Conservation (phyloP, 2,329 filamentous ascomycete genomes). For the Fonsecaea pugnacius region DNA sequence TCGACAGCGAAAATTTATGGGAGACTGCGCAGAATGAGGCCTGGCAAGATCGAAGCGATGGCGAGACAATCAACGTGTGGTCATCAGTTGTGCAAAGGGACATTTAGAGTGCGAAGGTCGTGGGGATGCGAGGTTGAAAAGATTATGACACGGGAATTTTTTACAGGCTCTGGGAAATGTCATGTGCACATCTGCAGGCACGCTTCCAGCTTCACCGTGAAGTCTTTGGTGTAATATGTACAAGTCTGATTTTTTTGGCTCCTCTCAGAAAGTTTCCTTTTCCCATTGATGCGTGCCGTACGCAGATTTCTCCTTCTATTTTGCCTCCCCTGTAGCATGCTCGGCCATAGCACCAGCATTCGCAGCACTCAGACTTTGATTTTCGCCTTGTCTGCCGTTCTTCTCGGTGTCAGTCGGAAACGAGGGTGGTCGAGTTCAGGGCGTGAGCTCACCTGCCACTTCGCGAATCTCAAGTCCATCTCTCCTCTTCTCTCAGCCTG, state of each 20-base stretch:
- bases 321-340: constrained; percentile 48
- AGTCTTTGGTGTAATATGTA: constrained; percentile 15
- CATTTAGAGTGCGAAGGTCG: not conserved
- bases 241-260: constrained; percentile 24
- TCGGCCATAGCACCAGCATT: constrained; percentile 56
- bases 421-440: not conserved
- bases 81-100: not conserved
- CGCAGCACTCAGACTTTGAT: constrained; percentile 69
- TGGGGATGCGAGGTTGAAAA: constrained; percentile 1
- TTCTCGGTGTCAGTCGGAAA: constrained; percentile 47
- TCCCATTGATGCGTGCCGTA: constrained; percentile 23
- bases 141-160: not conserved
- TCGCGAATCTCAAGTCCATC: constrained; percentile 85
- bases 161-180: constrained; percentile 8
- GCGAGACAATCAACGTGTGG: constrained; percentile 1
- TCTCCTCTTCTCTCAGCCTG: constrained; percentile 85
- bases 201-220: not conserved
- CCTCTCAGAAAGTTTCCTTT: constrained; percentile 22
- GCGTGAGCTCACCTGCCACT: constrained; percentile 82
- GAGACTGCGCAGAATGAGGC: not conserved
- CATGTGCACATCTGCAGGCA: constrained; percentile 6
- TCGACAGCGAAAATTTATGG: not conserved
- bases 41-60: not conserved
- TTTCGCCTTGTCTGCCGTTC: constrained; percentile 95
- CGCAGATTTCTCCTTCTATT: constrained; percentile 42